Base-by-base conservation (phyloP, 1,139 yeast species). In the Wickerhamomyces sp. region DNA sequence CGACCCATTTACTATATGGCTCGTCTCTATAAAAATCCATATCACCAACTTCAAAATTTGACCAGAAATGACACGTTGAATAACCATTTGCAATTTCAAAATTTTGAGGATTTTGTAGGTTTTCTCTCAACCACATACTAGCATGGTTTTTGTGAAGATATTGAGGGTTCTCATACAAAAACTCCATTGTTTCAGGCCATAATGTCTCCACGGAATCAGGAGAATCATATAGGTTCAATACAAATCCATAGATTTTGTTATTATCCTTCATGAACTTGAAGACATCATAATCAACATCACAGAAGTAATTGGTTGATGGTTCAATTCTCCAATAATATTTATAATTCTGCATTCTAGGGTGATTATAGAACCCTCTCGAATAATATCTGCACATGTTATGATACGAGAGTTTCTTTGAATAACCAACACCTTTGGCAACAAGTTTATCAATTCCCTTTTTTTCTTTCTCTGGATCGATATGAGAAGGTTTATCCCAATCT, bases 21-120 rank as follows among this genome's bases (percentile, higher is more conserved):
- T 83, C 80, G 23, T 75, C 66, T 38, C 95, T 68, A 67, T 73
- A 86, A 56, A 88, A 88, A 54, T 86, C 89, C 84, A 88, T 76
- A 56, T 85, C 84, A 26, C 83, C 95, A 51, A 87, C 78, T 60
- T 87, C 95, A 58, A 87, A 87, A 63, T 87, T 87, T 37, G 91
- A 79, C 95, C 95, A 87, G 63, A 86, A 87, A 64, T 87, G 95
- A 58, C 95, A 87, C 0, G 93, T 82, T 10, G 93, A 84, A 65
- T 85, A 87, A 3, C 93, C 91, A 29, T 77, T 70, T 0, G 90
- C 75, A 5, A 59, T 58, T 34, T 63, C 55, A 32, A 70, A 72
- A 55, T 79, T 82, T 27, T 73, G 64, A 0, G 90, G 88, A 50
- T 78, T 72, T 59, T 80, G 86, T 48, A 72, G 63, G 51, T 77